Evolutionary conservation across 768 basidiomycete species (phyloP), one percentile per base, ranked within the genome.

Genomic region (Macrocybe gigantea): DNA sequence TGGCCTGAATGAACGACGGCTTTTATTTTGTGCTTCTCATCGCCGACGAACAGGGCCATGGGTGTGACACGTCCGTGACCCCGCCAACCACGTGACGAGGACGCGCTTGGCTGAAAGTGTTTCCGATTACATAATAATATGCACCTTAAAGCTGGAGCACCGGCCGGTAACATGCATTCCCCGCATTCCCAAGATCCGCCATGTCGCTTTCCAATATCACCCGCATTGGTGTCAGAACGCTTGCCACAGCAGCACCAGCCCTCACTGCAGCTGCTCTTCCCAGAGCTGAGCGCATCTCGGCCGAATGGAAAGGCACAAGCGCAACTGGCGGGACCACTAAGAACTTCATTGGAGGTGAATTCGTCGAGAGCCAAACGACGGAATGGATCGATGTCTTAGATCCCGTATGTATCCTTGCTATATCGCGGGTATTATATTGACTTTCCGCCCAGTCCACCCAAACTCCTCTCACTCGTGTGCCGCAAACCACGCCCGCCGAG

Each of bases 271-370:
- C 72, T 8, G 84, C 82, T 14, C 73, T 76, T 13, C 62, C 77
- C 22, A 80, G 77, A 52, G 89, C 88, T 1, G 81, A 88, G 54
- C 74, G 75, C 47, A 69, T 93, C 13, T 86, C 86, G 12, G 64
- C 75, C 10, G 74, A 82, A 31, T 97, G 92, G 91, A 83, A 83
- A 53, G 94, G 94, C 37, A 94, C 94, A 2, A 87, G 76, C 49
- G 84, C 86, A 15, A 78, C 80, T 9, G 94, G 94, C n/a, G 86
- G 79, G 30, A 83, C 75, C 51, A 93, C 93, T 48, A 93, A 88
- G 78, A 93, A 93, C 64, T 93, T 85, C 66, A 88, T 97, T 49
- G 87, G 81, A 9, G 95, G 94, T 7, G 77, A 93, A 67, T 98
- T 93, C 58, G 74, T 85, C 7, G 87, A 94, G 57, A 93, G 89